Base-by-base conservation (phyloP, 2,329 filamentous ascomycete genomes). In the Scytalidium lignicola region DNA sequence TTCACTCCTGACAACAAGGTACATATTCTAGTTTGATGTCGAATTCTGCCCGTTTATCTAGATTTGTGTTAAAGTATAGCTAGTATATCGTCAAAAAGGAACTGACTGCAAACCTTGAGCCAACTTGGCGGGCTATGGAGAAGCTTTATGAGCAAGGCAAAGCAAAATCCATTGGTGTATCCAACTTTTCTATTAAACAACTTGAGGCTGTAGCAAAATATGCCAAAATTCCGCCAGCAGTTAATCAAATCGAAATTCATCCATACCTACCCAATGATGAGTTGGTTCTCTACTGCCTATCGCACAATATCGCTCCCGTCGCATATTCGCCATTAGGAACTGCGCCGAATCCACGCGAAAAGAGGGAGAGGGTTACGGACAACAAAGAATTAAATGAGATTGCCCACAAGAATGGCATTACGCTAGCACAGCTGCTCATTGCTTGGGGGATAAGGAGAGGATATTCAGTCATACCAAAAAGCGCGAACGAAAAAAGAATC, bases 41-140 rank as follows among this genome's bases (percentile, higher is more conserved):
- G 23, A 3, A 20, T 19, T 15, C 29, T 32, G n/a, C n/a, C 18
- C 41, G 39, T 21, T 18, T 12, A 7, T 29, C 7, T 26, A 10
- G 10, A 26, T 10, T 6, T 10, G 10, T 26, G 10, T 10, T 26
- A 37, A 37, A 9, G 6, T 37, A 26, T 17, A 45, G 43, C 23
- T 26, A 74, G 71, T 82, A 82, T 63, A 68, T 82, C 48, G 79
- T 82, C 69, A 79, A 82, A 62, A 74, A 82, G 65, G 75, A 74
- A 19, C 72, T 84, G 51, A 87, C 83, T 15, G 75, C 81, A 61
- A 82, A 87, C 71, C 80, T 75, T 0, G 71, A 77, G 64, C 75
- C 78, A 17, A 54, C 86, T 32, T 95, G 88, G 87, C 83, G 83
- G 70, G 78, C 79, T 64, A 83, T 90, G 76, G 86, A 89, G 72